Conservation (phyloP, 2,329 filamentous ascomycete species). For the Grosmannia penicillata region DNA sequence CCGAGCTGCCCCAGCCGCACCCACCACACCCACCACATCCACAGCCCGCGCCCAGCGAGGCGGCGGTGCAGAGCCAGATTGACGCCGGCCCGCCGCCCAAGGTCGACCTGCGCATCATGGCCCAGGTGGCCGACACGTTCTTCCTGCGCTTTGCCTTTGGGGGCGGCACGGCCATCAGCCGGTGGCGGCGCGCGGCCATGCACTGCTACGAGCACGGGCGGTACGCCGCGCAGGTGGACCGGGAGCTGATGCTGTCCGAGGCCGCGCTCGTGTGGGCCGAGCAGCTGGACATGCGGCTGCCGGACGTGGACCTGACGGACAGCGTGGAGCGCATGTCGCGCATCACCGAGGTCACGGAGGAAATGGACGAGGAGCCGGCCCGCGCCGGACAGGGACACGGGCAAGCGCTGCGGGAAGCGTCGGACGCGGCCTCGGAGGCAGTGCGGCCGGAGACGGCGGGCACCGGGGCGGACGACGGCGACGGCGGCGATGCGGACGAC, state of each 20-base stretch:
- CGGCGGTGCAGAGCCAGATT: constrained; percentile 12
- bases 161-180: constrained; percentile 4
- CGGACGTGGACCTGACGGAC: neutral
- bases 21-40: too few relatives aligned
- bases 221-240: constrained; percentile 10
- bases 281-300: neutral
- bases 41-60: constrained; percentile 14
- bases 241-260: constrained; percentile 9
- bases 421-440: too few relatives aligned
- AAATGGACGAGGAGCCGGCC: neutral
- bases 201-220: constrained; percentile 1
- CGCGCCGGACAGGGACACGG: too few relatives aligned
- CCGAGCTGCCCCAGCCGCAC: too few relatives aligned
- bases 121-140: constrained; percentile 9
- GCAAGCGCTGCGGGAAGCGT: too few relatives aligned
- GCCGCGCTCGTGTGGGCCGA: constrained; percentile 9
- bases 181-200: constrained; percentile 2
- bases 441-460: too few relatives aligned
- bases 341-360: too few relatives aligned
- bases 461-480: neutral
- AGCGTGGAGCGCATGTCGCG: too few relatives aligned
- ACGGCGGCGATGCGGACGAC: neutral
- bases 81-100: constrained; percentile 9
- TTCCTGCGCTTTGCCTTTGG: constrained; percentile 9
- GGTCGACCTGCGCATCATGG: constrained; percentile 12